Evolutionary conservation across 768 basidiomycete genomes (phyloP), one percentile per base, ranked within the genome.

Genomic region (Tulasnella sp.): DNA sequence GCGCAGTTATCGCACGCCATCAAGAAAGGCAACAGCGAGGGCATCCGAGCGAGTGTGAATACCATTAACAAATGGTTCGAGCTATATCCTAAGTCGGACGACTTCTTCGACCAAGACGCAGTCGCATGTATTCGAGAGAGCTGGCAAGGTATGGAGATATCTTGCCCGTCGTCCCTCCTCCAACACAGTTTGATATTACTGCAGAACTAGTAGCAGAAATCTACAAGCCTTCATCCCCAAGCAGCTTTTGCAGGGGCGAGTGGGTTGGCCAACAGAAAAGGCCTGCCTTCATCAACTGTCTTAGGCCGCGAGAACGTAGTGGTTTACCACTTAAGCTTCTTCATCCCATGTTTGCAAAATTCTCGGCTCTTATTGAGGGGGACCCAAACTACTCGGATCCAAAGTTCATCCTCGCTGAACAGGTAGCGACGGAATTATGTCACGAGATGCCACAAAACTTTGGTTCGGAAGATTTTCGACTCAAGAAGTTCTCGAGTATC

Each of bases 261-360:
- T 42, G 41, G 41, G 41, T 42, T n/a, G 17, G 41, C 41, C 41
- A 42, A 42, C 41, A 42, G n/a, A 42, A 42, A 5, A 23, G 41
- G 41, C 6, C 15, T 6, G 41, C 15, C 41, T 42, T 42, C 41
- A 42, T 42, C 41, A 42, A 42, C 41, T 42, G 41, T 42, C 41
- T 6, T 23, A 42, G 41, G 25, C 41, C 41, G 41, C 41, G 17
- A n/a, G 41, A 42, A 42, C 41, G 41, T 42, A 42, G 41, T 23
- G 41, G 41, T 42, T 42, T 42, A 42, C 41, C 41, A n/a, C 41
- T 42, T 42, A 42, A n/a, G 17, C 41, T 42, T 42, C 41, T 42
- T 23, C 41, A 42, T 42, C 41, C 41, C 17, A n/a, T 42, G 41
- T 42, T 42, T 17, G 41, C 41, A 42, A 23, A 42, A 42, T 42